A percentile compares a stretch with the other conserved stretches of the same genome.
Conservation (phyloP, 2,329 filamentous ascomycete genomes). For the Fusarium sp. region DNA sequence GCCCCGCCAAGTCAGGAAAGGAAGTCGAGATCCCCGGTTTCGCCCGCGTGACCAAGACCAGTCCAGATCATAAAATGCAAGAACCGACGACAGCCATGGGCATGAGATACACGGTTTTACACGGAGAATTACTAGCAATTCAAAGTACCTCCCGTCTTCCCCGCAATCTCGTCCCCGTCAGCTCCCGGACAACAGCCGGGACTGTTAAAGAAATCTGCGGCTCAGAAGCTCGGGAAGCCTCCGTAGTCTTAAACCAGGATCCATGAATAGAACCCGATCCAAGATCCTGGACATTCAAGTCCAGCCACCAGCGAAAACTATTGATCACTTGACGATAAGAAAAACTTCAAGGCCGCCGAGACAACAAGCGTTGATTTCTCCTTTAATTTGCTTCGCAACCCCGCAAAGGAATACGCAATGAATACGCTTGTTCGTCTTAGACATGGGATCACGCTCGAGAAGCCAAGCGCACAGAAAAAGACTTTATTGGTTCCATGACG, state of each 20-base stretch:
- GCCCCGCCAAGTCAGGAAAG: constrained; percentile 35
- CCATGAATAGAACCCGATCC: constrained; percentile 4
- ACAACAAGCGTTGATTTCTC: constrained; percentile 2
- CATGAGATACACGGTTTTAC: background rate
- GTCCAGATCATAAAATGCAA: background rate
- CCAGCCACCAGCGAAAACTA: background rate
- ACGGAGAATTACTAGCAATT: constrained; percentile 12
- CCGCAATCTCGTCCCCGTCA: constrained; percentile 30
- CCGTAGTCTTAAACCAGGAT: constrained; percentile 14
- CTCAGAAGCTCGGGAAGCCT: constrained; percentile 34
- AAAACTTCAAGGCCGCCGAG: constrained; percentile 1
- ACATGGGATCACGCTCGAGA: constrained; percentile 9
- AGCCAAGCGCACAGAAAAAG: constrained; percentile 8
- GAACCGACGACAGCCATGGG: constrained; percentile 7
- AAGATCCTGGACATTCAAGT: constrained; percentile 11
- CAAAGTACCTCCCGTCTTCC: constrained; percentile 6
- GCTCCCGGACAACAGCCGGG: constrained; percentile 30
- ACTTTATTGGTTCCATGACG: background rate
- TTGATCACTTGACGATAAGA: constrained; percentile 25
- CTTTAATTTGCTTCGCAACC: constrained; percentile 6
- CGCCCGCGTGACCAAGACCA: constrained; percentile 37
- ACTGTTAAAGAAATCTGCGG: constrained; percentile 7
- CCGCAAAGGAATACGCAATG: constrained; percentile 10
- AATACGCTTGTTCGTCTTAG: constrained; percentile 3
- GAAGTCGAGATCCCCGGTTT: constrained; percentile 42